A percentile compares a stretch with the other conserved stretches of the same genome.
Evolutionary conservation across 495 filamentous ascomycete species (phyloP).

Genomic region (Cladorrhinum samala): DNA sequence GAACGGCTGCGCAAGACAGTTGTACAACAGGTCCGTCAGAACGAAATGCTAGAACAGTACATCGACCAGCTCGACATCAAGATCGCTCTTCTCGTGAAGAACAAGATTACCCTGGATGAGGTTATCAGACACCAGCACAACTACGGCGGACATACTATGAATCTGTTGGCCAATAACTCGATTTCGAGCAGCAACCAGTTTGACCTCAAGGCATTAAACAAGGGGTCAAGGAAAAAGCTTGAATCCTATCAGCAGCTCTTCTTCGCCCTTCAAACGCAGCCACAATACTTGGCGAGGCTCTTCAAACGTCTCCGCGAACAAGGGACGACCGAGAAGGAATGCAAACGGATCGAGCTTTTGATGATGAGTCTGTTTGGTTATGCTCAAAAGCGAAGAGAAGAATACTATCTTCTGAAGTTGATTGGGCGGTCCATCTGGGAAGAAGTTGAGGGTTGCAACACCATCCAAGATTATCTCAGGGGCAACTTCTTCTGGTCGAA

Average conservation of each 20-base stretch:
- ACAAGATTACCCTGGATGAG: constrained; percentile 98
- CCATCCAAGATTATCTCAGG: constrained; percentile 77
- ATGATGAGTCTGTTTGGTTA: constrained; percentile 98
- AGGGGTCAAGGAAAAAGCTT: constrained; percentile 86
- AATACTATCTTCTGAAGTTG: constrained; percentile 93
- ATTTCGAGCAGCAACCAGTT: constrained; percentile 89
- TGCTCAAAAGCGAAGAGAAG: constrained; percentile 91
- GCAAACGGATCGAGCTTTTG: constrained; percentile 81
- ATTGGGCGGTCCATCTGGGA: constrained; percentile 77
- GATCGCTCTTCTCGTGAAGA: constrained; percentile 96
- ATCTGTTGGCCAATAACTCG: constrained; percentile 74
- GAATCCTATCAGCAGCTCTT: constrained; percentile 97
- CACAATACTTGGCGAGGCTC: constrained; percentile 83
- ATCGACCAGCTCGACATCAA: constrained; percentile 98
- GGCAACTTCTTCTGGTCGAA: constrained; percentile 92
- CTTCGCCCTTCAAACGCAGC: constrained; percentile 94
- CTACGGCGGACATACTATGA: constrained; percentile 87
- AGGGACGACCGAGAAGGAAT: constrained; percentile 83
- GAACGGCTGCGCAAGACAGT: constrained; percentile 89
- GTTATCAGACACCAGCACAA: constrained; percentile 95
- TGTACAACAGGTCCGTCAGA: constrained; percentile 93
- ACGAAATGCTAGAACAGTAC: constrained; percentile 94
- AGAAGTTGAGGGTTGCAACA: constrained; percentile 68
- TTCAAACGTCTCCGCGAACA: constrained; percentile 80
- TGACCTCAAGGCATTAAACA: constrained; percentile 95